Evolutionary conservation across 352 stramenopile genomes (phyloP).

Genomic region (Phytophthora cactorum): DNA sequence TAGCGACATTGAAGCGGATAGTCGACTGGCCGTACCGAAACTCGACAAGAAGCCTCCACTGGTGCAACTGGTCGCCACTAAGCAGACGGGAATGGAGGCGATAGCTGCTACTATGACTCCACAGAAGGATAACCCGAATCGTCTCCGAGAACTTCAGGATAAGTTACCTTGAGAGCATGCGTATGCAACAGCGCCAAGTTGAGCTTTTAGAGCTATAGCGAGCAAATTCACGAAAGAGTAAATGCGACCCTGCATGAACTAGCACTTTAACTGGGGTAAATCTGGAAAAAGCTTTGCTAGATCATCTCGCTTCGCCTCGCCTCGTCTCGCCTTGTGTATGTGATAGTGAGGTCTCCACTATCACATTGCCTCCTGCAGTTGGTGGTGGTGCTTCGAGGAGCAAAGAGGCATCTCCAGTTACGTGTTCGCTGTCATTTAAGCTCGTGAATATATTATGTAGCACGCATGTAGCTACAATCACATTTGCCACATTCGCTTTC

Average conservation of each 20-base stretch:
- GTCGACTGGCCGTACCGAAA: neutral
- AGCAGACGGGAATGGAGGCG: neutral
- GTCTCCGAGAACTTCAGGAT: neutral
- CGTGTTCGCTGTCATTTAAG: neutral
- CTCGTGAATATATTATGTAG: neutral
- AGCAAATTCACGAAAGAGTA: neutral
- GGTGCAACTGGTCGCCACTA: neutral
- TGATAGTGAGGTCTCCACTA: neutral
- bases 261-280: neutral
- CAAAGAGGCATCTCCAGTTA: neutral
- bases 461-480: neutral
- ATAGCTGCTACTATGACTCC: neutral
- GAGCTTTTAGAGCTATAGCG: neutral
- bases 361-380: neutral
- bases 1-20: neutral
- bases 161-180: neutral
- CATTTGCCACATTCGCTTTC: neutral
- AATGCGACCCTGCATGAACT: neutral
- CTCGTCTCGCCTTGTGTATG: neutral
- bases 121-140: neutral
- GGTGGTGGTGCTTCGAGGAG: neutral
- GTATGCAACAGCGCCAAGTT: neutral
- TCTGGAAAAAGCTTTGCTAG: neutral
- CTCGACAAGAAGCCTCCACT: neutral
- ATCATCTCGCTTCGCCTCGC: neutral